Conservation (phyloP, 805 yeast genomes). For the Saccharomycopsis sp. region DNA sequence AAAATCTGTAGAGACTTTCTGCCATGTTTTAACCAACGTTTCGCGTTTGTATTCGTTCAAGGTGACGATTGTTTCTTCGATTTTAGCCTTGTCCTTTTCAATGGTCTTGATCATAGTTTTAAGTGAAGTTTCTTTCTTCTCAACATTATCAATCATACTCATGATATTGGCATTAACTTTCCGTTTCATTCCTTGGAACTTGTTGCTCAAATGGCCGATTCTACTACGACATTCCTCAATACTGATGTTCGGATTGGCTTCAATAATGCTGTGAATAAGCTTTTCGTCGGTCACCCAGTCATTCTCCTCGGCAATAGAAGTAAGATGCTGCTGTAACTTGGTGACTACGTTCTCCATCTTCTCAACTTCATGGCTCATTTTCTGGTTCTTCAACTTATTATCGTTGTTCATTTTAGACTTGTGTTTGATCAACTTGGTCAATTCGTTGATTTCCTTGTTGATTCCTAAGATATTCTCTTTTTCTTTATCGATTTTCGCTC, state of each 20-base stretch:
- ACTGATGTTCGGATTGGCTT: constrained; percentile 57
- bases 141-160: constrained; percentile 88
- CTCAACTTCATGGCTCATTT: constrained; percentile 48
- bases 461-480: constrained; percentile 56
- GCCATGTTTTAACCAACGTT: constrained; percentile 78
- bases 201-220: constrained; percentile 47
- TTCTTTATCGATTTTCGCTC: constrained; percentile 43
- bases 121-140: constrained; percentile 74
- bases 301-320: constrained; percentile 44
- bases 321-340: constrained; percentile 34
- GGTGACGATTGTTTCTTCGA: constrained; percentile 78
- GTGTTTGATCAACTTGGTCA: constrained; percentile 39
- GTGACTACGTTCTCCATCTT: constrained; percentile 36
- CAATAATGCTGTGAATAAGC: constrained; percentile 48
- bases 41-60: constrained; percentile 80
- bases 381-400: constrained; percentile 45
- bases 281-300: constrained; percentile 71
- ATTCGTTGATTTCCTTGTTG: constrained; percentile 68
- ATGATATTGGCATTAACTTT: constrained; percentile 80
- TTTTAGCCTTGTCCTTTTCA: constrained; percentile 82
- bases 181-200: constrained; percentile 63
- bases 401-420: constrained; percentile 38
- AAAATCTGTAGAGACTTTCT: constrained; percentile 80
- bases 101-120: constrained; percentile 78
- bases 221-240: constrained; percentile 56